phyloP scores from a whole-genome alignment of 345 rosid species.

The Hibiscus syriacus region DNA sequence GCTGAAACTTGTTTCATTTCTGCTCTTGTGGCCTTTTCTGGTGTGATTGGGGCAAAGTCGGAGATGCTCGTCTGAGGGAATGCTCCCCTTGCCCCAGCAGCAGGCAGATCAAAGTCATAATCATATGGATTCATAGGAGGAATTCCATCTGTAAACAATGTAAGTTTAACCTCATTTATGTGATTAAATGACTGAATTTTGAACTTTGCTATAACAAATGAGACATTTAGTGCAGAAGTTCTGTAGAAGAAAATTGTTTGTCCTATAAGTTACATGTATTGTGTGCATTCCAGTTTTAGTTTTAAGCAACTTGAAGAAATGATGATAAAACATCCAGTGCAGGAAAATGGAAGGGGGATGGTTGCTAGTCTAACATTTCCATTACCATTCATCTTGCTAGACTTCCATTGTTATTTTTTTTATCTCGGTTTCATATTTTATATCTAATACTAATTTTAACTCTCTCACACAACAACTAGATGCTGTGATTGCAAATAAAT shows the following conservation, averaged over 20 bases:
- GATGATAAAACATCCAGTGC: not conserved
- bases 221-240: not conserved
- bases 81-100: conserved; percentile 15
- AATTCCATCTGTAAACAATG: conserved; percentile 22
- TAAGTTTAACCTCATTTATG: conserved; percentile 7
- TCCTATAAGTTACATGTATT: not conserved
- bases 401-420: not conserved
- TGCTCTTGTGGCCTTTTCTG: conserved; percentile 31
- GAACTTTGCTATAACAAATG: not conserved
- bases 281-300: not conserved
- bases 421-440: not conserved
- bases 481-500: not conserved
- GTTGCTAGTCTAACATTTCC: not conserved
- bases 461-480: not conserved
- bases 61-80: conserved; percentile 4
- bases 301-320: not conserved
- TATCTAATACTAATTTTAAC: not conserved
- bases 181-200: not conserved
- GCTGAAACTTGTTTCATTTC: conserved; percentile 15
- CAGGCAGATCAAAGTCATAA: conserved; percentile 29
- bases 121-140: conserved; percentile 17
- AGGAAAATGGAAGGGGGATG: not conserved
- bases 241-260: not conserved
- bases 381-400: not conserved
- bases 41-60: conserved; percentile 47